Evolutionary conservation across 768 basidiomycete genomes (phyloP).

Genomic region (Rhodocollybia butyracea): DNA sequence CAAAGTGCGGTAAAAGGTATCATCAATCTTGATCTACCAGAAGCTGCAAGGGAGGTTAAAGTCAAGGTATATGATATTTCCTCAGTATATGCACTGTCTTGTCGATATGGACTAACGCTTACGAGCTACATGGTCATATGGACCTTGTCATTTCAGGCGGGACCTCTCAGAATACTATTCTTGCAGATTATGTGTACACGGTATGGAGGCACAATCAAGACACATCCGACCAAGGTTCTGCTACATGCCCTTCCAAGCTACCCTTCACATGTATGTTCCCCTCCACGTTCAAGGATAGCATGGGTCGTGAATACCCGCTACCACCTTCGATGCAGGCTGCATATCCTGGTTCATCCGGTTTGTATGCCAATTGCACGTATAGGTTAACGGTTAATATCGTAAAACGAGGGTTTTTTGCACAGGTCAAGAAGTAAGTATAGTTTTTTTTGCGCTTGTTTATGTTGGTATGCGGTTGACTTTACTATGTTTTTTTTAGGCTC

Average conservation of each 20-base stretch:
- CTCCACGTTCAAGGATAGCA: conserved; percentile 1
- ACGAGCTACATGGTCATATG: conserved; percentile 41
- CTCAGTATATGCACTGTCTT: not conserved
- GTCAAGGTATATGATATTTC: conserved; percentile 37
- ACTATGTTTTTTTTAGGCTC: not conserved
- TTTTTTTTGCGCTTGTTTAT: not conserved
- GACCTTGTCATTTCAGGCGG: conserved; percentile 36
- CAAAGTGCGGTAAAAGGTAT: conserved; percentile 37
- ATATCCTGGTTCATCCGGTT: conserved; percentile 25
- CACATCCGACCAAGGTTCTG: not conserved
- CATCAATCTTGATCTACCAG: conserved; percentile 35
- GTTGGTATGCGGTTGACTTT: not conserved
- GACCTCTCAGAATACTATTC: conserved; percentile 30
- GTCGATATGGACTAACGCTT: not conserved
- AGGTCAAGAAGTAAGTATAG: conserved; percentile 39
- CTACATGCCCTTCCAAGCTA: conserved; percentile 17
- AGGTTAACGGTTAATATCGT: conserved; percentile 40
- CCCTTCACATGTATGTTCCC: conserved; percentile 18
- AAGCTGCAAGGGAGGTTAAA: conserved; percentile 37
- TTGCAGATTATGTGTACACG: conserved; percentile 28
- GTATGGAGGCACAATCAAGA: conserved; percentile 29
- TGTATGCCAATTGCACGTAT: conserved; percentile 42
- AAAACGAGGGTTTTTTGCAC: conserved; percentile 37
- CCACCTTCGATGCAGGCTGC: conserved; percentile 10
- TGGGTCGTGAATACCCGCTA: not conserved